phyloP scores from a whole-genome alignment of 2,329 filamentous ascomycete genomes.

The Apiospora phragmitis region DNA sequence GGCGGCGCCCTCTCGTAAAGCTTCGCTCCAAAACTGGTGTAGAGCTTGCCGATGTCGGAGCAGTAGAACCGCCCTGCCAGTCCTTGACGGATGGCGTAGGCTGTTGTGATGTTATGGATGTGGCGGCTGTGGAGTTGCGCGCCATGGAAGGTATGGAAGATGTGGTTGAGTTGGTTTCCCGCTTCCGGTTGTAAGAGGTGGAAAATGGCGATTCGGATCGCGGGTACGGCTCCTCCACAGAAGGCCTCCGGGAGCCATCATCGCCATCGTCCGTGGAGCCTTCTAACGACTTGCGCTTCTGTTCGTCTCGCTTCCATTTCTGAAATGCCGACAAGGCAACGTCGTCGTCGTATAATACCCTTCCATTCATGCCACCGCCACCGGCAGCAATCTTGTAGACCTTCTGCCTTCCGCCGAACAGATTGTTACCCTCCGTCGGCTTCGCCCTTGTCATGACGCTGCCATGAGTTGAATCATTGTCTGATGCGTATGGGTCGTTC shows the following conservation, averaged over 20 bases:
- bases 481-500: constrained; percentile 65
- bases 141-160: constrained; percentile 68
- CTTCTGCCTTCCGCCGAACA: constrained; percentile 96
- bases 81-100: constrained; percentile 54
- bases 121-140: constrained; percentile 83
- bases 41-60: constrained; percentile 37
- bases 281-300: constrained; percentile 45
- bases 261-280: constrained; percentile 39
- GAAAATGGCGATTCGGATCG: constrained; percentile 58
- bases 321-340: constrained; percentile 82
- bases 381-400: constrained; percentile 79
- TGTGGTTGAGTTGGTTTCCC: constrained; percentile 84
- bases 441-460: constrained; percentile 85
- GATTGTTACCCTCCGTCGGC: constrained; percentile 83
- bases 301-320: constrained; percentile 65
- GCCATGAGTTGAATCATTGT: constrained; percentile 59
- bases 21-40: constrained; percentile 59
- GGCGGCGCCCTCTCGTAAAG: constrained; percentile 68
- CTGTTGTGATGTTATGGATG: constrained; percentile 77
- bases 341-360: constrained; percentile 83
- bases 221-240: constrained; percentile 38
- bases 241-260: constrained; percentile 35
- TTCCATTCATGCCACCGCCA: constrained; percentile 54
- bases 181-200: constrained; percentile 68
- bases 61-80: constrained; percentile 41